A percentile compares a stretch with the other conserved stretches of the same genome.
Evolutionary conservation across 495 filamentous ascomycete species (phyloP).

Genomic region (Penicillium manginii): DNA sequence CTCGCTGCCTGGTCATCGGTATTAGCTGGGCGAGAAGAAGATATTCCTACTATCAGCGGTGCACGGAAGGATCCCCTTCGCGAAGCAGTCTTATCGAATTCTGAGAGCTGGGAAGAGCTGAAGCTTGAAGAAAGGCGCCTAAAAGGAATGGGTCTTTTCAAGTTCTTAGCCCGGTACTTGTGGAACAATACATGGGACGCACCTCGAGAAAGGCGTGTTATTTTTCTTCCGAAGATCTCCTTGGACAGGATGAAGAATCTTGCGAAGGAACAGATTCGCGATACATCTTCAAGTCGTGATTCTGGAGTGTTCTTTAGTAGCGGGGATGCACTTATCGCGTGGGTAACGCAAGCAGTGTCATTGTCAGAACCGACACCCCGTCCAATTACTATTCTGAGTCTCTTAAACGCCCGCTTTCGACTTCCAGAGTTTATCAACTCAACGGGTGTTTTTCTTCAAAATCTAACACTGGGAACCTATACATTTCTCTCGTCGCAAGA

Average conservation of each 20-base stretch:
- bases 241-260: neutral
- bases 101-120: neutral
- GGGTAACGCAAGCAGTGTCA: slow-evolving; percentile 10
- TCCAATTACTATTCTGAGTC: slow-evolving; percentile 12
- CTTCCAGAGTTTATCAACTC: slow-evolving; percentile 9
- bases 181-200: slow-evolving; percentile 14
- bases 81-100: neutral
- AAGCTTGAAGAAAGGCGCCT: slow-evolving; percentile 5
- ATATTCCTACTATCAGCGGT: neutral
- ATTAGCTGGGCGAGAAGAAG: neutral
- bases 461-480: slow-evolving; percentile 14
- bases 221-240: slow-evolving; percentile 9
- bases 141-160: neutral
- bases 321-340: slow-evolving; percentile 14
- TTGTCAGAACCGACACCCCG: slow-evolving; percentile 3
- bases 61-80: neutral
- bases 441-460: slow-evolving; percentile 16
- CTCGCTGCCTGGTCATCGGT: neutral
- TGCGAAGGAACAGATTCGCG: neutral
- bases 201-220: slow-evolving; percentile 4
- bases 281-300: neutral
- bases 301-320: slow-evolving; percentile 7
- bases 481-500: slow-evolving; percentile 8
- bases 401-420: slow-evolving; percentile 11
- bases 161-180: slow-evolving; percentile 9